Evolutionary conservation across 2,329 filamentous ascomycete genomes (phyloP).

Genomic region (Ascochyta lentis): DNA sequence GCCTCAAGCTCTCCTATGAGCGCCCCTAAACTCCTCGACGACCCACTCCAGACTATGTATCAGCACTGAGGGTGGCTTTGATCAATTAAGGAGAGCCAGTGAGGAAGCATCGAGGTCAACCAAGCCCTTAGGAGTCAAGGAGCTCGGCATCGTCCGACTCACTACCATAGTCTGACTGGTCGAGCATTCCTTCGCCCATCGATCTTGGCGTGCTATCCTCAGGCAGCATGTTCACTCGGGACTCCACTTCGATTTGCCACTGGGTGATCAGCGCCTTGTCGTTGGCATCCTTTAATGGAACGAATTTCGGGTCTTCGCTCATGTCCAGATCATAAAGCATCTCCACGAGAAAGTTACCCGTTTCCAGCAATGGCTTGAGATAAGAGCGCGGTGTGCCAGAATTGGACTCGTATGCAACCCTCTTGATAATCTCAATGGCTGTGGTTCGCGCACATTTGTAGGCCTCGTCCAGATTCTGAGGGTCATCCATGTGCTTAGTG

Average conservation of each 20-base stretch:
- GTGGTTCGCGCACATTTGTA: conserved; percentile 1
- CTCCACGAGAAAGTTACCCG: conserved; percentile 27
- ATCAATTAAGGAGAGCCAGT: not conserved
- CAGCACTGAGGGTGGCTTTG: not conserved
- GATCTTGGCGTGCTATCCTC: conserved; percentile 42
- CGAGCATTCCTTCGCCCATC: conserved; percentile 36
- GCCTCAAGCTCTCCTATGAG: not conserved
- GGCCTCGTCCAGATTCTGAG: conserved; percentile 20
- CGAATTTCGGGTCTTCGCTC: conserved; percentile 30
- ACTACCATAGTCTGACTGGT: conserved; percentile 48
- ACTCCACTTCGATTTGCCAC: conserved; percentile 33
- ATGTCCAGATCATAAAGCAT: conserved; percentile 27
- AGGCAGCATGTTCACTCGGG: conserved; percentile 32
- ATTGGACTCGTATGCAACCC: conserved; percentile 34
- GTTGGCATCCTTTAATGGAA: conserved; percentile 25
- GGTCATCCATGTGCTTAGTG: conserved; percentile 10
- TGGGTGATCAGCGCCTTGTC: conserved; percentile 35
- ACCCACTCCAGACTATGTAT: not conserved
- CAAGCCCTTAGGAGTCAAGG: conserved; percentile 18
- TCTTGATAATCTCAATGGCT: conserved; percentile 6
- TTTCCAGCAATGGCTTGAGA: conserved; percentile 34
- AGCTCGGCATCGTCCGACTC: conserved; percentile 45
- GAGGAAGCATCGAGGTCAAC: not conserved
- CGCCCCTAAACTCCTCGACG: not conserved
- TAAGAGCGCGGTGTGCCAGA: conserved; percentile 30